These are phyloP conservation scores for Pezicula radicicola DNA, from an alignment of 2,329 filamentous ascomycete species.

Conservation along the genomic window DNA sequence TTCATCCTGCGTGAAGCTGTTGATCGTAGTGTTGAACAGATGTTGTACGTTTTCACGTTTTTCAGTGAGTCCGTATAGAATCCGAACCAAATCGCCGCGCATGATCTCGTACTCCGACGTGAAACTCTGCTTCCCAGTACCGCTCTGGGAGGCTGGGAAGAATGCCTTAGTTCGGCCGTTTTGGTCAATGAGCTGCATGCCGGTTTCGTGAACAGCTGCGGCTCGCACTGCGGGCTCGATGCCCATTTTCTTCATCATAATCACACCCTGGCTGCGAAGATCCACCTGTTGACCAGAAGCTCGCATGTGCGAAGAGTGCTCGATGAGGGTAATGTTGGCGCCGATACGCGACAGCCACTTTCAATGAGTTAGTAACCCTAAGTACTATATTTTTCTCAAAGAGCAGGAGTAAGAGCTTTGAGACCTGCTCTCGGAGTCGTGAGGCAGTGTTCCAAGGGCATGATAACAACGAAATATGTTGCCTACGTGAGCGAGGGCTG, in stretches of 20 bases:
- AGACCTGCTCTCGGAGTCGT: too few species aligned
- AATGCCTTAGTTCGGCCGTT: constrained; percentile 34
- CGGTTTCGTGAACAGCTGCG: constrained; percentile 40
- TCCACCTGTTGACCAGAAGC: constrained; percentile 50
- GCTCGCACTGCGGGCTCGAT: constrained; percentile 39
- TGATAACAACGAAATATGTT: too few species aligned
- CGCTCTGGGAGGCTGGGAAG: constrained; percentile 31
- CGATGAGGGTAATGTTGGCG: constrained; percentile 35
- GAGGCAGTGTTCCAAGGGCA: too few species aligned
- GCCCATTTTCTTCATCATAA: constrained; percentile 48
- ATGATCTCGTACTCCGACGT: constrained; percentile 43
- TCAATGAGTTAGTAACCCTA: too few species aligned
- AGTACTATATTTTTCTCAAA: too few species aligned
- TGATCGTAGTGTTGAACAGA: constrained; percentile 25
- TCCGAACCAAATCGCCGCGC: constrained; percentile 35
- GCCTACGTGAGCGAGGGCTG: constrained; percentile 40
- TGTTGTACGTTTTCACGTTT: constrained; percentile 20
- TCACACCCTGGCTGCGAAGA: constrained; percentile 46
- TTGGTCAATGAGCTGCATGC: constrained; percentile 39
- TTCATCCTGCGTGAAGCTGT: constrained; percentile 17
- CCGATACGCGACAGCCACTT: constrained; percentile 39
- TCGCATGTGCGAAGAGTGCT: constrained; percentile 38
- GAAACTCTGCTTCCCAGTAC: constrained; percentile 24
- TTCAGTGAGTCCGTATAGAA: constrained; percentile 34
- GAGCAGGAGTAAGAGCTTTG: too few species aligned